Base-by-base conservation (phyloP, 768 basidiomycete species). In the Mycena pura region DNA sequence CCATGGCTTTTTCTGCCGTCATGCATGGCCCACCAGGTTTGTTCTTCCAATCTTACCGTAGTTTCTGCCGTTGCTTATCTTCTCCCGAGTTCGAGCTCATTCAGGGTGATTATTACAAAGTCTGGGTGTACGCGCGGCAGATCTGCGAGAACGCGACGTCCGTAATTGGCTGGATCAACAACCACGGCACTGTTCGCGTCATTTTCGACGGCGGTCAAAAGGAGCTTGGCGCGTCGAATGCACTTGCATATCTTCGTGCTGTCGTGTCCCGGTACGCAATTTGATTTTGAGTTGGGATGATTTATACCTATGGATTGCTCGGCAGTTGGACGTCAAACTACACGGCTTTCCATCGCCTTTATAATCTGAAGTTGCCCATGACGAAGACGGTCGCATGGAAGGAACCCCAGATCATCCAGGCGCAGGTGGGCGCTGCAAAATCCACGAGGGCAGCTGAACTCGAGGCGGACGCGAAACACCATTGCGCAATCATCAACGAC, bases 151-250 rank as follows among this genome's bases (percentile, higher is more conserved):
- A 71, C 31, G 71, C 71, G 19, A 74, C 71, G 0, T 54, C 53
- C 3, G 52, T 71, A 11, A 71, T 73, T 52, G 69, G 71, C 38
- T 72, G 70, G 70, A 39, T 72, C 19, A 49, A 65, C 15, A 71
- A 69, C 45, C 71, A 74, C 59, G 62, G 65, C 25, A 50, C 47
- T 28, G 71, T 74, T n/a, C 59, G 63, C n/a, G 60, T 65, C 21
- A 45, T 74, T 3, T 72, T 74, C 31, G 52, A 74, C 46, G 54
- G 66, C 2, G 25, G 31, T 2, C 71, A 74, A 40, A 48, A 55
- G 2, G 57, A 57, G 46, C 66, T 44, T 43, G 53, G 47, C 65
- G 63, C 45, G n/a, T 65, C 65, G 6, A 66, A 64, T 31, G 50
- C 36, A 7, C 51, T 60, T n/a, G 49, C 58, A 19, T 43, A 51